Evolutionary conservation across 768 basidiomycete genomes (phyloP), one percentile per base, ranked within the genome.

Genomic region (Lanmaoa rubissima): DNA sequence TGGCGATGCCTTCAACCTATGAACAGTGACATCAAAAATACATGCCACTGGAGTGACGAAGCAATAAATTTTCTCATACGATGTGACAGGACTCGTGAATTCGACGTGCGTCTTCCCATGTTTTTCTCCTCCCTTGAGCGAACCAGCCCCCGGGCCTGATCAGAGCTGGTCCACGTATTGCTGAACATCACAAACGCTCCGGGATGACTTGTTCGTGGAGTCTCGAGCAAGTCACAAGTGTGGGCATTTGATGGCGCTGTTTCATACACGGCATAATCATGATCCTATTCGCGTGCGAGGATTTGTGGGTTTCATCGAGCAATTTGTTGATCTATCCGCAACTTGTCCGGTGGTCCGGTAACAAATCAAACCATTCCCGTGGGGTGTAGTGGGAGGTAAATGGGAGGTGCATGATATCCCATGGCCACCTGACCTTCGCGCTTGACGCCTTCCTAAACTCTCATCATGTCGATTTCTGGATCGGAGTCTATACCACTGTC

Each of bases 381-480:
- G 21, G 3, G 21, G 21, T 24, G 21, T 24, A 24, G 21, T 24
- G 21, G 21, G 21, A 24, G 21, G 21, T 2, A 24, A 24, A 2
- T 24, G 21, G n/a, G n/a, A 24, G 21, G 49, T 4, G 32, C 7
- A 12, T n/a, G n/a, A n/a, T n/a, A n/a, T 8, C 44, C 19, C 4
- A 51, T 60, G 46, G 13, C 48, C 34, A 40, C 36, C 41, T 32
- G 32, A 14, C 17, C 13, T 7, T 35, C 31, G 4, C 32, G 42
- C 21, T 35, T 6, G 39, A 26, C 38, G n/a, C 21, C 35, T 32
- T 54, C 2, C 36, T 5, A 11, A 34, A 41, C 53, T 11, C 31
- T 32, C 50, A 48, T 48, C 57, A 68, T 65, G 65, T 44, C 63
- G 34, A 31, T 43, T 21, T 38, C 51, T 13, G 58, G 53, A 8